Base-by-base conservation (phyloP, 768 basidiomycete species). In the Filobasidium wieringae region DNA sequence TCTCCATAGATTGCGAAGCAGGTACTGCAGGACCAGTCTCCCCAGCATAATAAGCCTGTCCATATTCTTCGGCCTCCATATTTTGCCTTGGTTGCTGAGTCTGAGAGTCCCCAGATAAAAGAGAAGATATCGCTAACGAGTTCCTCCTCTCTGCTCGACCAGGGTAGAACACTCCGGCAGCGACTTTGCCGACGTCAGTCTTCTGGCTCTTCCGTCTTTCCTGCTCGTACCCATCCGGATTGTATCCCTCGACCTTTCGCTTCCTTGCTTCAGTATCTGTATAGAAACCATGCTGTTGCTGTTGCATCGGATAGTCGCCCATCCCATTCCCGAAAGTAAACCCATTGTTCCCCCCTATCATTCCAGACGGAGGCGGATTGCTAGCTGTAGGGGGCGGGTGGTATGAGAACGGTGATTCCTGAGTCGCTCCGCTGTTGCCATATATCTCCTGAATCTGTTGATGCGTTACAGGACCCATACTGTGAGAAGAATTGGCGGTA, bases 361-460 rank as follows among this genome's bases (percentile, higher is more conserved):
- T 4, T 14, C 19, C 36, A 17, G 24, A 4, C 9, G 33, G 26
- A 26, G 41, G 51, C 12, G 49, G 47, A 32, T 32, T 22, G 26
- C 36, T 59, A 17, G 60, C 55, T 8, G 60, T 56, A 1, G 60
- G 55, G 7, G 60, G 60, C 15, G 60, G 60, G 39, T 61, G 60
- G 33, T 61, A 61, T 19, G 60, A 61, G 40, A 61, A 61, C 31
- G 60, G 60, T 29, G 55, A 57, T 31, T 61, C 60, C 34, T 55
- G 53, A 7, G 50, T 51, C 2, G 41, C 53, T 3, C 29, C n/a
- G 8, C 55, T 52, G 41, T 61, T 61, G n/a, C 60, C 60, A 34
- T 61, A 61, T 8, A 61, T 56, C 37, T 57, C 55, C 7, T 40
- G 51, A 36, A 61, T 50, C 29, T 59, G 60, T 45, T 24, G 37